These are phyloP conservation scores for Hymenoscyphus albidus DNA, from an alignment of 2,329 filamentous ascomycete genomes.

Conservation along the genomic window DNA sequence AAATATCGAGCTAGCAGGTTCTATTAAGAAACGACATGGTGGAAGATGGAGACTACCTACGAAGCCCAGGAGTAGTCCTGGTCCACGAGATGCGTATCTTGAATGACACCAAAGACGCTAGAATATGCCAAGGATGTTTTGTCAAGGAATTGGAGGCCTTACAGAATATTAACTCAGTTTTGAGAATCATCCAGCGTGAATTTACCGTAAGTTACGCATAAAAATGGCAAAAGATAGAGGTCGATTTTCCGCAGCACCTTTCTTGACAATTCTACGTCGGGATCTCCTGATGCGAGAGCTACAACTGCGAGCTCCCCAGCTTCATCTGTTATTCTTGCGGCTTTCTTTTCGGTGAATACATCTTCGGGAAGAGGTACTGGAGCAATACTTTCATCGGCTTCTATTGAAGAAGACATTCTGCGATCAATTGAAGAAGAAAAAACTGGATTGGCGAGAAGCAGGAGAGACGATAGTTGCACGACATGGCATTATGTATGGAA, in stretches of 20 bases:
- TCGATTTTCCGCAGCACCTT: constrained; percentile 26
- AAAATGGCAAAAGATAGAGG: constrained; percentile 23
- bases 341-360: constrained; percentile 12
- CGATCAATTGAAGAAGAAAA: background rate
- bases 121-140: constrained; percentile 51
- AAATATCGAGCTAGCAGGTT: constrained; percentile 35
- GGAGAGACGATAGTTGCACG: background rate
- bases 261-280: constrained; percentile 27
- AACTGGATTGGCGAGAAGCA: background rate
- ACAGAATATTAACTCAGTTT: constrained; percentile 47
- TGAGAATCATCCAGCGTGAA: background rate
- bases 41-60: constrained; percentile 4
- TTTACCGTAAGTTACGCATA: constrained; percentile 32
- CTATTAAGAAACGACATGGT: background rate
- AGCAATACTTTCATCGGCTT: constrained; percentile 15
- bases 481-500: background rate
- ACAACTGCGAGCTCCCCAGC: constrained; percentile 37
- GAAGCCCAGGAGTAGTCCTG: constrained; percentile 43
- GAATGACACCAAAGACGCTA: constrained; percentile 53
- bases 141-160: constrained; percentile 41
- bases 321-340: constrained; percentile 32
- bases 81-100: constrained; percentile 34
- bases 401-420: background rate
- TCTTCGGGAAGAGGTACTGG: constrained; percentile 4
- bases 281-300: constrained; percentile 32